phyloP scores from a whole-genome alignment of 2,329 filamentous ascomycete species.

The Grosmannia clavigera region DNA sequence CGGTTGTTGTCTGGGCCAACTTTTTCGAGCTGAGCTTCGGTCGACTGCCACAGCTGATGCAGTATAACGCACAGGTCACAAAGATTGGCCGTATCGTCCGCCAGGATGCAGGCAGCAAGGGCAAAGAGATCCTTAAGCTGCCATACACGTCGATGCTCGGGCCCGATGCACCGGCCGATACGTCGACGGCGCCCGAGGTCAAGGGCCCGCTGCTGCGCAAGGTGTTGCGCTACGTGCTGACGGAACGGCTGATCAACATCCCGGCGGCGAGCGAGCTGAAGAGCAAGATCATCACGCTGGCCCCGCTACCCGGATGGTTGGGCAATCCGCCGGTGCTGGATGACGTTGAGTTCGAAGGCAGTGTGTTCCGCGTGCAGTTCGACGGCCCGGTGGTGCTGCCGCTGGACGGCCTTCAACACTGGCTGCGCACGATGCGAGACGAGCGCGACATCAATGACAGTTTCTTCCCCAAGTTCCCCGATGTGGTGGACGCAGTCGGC shows the following conservation, averaged over 20 bases:
- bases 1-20: conserved; percentile 39
- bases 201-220: conserved; percentile 10
- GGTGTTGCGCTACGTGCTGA: conserved; percentile 9
- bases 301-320: neutral
- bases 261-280: conserved; percentile 12
- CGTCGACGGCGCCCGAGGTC: conserved; percentile 11
- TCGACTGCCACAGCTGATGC: conserved; percentile 24
- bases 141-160: neutral
- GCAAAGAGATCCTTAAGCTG: neutral
- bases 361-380: conserved; percentile 24
- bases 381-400: conserved; percentile 25
- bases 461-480: conserved; percentile 35
- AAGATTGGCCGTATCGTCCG: neutral
- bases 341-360: conserved; percentile 6
- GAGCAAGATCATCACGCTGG: conserved; percentile 10
- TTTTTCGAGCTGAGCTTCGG: conserved; percentile 33
- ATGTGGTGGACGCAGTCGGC: conserved; percentile 37
- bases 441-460: conserved; percentile 19
- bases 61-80: conserved; percentile 30
- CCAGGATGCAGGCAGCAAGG: neutral
- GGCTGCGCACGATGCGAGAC: conserved; percentile 30
- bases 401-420: conserved; percentile 29
- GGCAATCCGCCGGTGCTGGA: conserved; percentile 3
- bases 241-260: conserved; percentile 24
- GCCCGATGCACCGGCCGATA: neutral